Evolutionary conservation across 192 early-diverging fungal genomes (phyloP).

Genomic region (Gigaspora rosea): DNA sequence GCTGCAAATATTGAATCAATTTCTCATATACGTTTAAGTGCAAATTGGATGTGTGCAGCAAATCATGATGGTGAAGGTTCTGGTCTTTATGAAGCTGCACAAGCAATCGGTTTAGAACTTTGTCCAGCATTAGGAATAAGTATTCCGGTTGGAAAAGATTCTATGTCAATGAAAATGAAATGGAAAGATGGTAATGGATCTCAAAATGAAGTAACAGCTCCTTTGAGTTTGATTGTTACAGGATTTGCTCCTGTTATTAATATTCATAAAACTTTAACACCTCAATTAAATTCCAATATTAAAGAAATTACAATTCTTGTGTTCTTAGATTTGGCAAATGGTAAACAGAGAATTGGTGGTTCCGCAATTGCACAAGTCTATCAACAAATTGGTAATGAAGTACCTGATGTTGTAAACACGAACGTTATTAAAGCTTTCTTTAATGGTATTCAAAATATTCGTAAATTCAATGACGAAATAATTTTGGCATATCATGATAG

Average conservation of each 20-base stretch:
- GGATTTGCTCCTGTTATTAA: constrained; percentile 90
- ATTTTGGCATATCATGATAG: constrained; percentile 98
- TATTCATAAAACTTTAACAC: constrained; percentile 84
- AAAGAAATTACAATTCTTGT: constrained; percentile 64
- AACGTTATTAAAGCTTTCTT: constrained; percentile 77
- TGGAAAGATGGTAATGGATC: constrained; percentile 60
- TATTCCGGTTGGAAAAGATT: constrained; percentile 99
- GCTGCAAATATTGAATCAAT: constrained; percentile 82
- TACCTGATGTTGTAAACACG: constrained; percentile 86
- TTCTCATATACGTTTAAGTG: constrained; percentile 79
- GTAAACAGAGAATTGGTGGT: constrained; percentile 88
- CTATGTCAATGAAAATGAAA: constrained; percentile 98
- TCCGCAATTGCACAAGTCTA: constrained; percentile 95
- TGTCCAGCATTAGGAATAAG: constrained; percentile 91
- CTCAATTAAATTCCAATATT: constrained; percentile 65
- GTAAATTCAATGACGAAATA: constrained; percentile 44
- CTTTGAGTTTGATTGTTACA: constrained; percentile 90
- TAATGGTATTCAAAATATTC: constrained; percentile 63
- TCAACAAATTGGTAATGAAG: constrained; percentile 74
- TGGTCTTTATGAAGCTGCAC: constrained; percentile 88
- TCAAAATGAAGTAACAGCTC: constrained; percentile 74
- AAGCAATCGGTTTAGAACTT: constrained; percentile 90
- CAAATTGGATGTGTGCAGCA: constrained; percentile 99
- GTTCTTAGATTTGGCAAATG: constrained; percentile 82
- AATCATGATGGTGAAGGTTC: constrained; percentile 90